These are phyloP conservation scores for Aspergillus sp. DNA, from an alignment of 2,329 filamentous ascomycete genomes.

Conservation along the genomic window DNA sequence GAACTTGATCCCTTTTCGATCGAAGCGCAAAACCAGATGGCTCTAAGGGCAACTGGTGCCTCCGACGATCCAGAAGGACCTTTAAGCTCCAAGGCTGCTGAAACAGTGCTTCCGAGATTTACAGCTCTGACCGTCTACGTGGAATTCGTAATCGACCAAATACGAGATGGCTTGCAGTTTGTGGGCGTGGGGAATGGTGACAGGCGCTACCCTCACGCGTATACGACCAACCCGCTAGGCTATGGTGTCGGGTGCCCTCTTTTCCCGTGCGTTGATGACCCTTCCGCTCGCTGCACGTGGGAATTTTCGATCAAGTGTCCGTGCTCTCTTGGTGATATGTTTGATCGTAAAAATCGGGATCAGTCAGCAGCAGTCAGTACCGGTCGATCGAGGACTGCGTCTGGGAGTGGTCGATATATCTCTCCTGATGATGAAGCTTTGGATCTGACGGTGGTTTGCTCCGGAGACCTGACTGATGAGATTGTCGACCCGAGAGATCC, in stretches of 20 bases:
- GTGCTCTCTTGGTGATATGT: constrained; percentile 73
- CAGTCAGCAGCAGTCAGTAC: constrained; percentile 11
- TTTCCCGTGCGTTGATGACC: constrained; percentile 89
- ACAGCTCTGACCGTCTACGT: constrained; percentile 60
- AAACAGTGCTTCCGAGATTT: constrained; percentile 43
- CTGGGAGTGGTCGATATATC: constrained; percentile 34
- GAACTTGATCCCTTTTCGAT: constrained; percentile 51
- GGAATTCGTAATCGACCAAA: constrained; percentile 67
- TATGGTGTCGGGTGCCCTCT: constrained; percentile 76
- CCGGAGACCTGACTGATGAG: constrained; percentile 82
- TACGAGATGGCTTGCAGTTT: constrained; percentile 85
- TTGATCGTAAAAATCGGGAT: constrained; percentile 32
- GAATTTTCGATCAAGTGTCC: constrained; percentile 81
- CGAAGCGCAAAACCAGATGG: constrained; percentile 41
- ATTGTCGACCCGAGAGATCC: constrained; percentile 68
- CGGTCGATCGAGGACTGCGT: constrained; percentile 19
- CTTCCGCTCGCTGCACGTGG: constrained; percentile 74
- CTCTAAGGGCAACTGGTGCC: constrained; percentile 33
- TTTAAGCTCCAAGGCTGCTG: constrained; percentile 27
- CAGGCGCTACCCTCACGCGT: constrained; percentile 79
- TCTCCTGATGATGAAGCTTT: constrained; percentile 75
- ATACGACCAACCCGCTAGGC: constrained; percentile 73
- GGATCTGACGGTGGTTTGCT: constrained; percentile 86
- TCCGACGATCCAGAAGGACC: constrained; percentile 33
- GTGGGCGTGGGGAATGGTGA: constrained; percentile 77